Evolutionary conservation across 148 eudicot species (phyloP).

Genomic region (Heliamphora exappendiculata): DNA sequence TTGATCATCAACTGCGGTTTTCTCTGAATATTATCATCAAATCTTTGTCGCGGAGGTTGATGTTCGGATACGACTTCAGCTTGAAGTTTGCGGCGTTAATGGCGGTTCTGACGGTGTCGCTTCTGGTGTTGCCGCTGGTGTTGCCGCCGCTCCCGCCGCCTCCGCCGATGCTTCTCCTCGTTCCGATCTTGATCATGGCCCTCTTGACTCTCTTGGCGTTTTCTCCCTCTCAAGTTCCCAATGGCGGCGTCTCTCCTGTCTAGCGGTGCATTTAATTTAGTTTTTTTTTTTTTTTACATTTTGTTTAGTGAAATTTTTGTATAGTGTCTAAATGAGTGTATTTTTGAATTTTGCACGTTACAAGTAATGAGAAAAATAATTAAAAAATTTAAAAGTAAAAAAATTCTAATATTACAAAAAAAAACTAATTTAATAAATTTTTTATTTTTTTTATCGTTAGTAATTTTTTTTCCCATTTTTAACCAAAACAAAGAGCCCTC

Average conservation of each 20-base stretch:
- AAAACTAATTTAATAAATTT: no score
- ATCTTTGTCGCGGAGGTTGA: neutral
- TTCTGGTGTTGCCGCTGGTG: conserved; percentile 27
- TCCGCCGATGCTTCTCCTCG: conserved; percentile 25
- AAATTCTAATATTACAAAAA: no score
- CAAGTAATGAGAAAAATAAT: no score
- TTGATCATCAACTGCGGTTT: neutral
- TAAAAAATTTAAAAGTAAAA: no score
- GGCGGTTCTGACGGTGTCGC: conserved; percentile 18
- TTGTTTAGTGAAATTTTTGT: no score
- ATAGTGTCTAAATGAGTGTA: no score
- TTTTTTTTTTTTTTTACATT: no score
- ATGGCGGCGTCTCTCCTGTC: neutral
- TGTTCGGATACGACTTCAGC: conserved; percentile 10
- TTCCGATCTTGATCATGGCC: conserved; percentile 28
- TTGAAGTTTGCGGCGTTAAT: conserved; percentile 3
- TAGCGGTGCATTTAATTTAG: no score
- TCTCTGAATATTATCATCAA: neutral
- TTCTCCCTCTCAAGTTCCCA: conserved; percentile 17
- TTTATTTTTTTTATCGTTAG: no score
- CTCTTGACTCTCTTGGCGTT: conserved; percentile 23
- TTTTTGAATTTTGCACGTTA: no score
- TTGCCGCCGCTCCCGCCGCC: conserved; percentile 43
- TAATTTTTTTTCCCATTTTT: no score
- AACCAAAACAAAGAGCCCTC: no score